phyloP scores from a whole-genome alignment of 2,329 filamentous ascomycete genomes.

The Cadophora sp. region DNA sequence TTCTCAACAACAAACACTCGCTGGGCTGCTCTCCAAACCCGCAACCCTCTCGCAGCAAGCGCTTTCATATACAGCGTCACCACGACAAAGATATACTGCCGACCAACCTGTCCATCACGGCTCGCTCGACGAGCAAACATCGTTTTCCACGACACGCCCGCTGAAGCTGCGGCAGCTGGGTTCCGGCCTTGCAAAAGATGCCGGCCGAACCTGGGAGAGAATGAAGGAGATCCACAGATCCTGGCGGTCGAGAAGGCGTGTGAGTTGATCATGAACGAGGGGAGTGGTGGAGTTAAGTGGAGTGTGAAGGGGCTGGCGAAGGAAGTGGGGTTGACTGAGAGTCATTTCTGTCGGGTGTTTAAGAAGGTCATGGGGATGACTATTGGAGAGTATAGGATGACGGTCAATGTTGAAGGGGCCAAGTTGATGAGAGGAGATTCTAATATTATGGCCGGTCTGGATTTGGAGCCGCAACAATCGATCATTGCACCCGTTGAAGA shows the following conservation, averaged over 20 bases:
- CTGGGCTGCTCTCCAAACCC: conserved; percentile 42
- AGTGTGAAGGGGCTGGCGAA: conserved; percentile 56
- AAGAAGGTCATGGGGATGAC: conserved; percentile 61
- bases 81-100: conserved; percentile 61
- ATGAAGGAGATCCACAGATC: conserved; percentile 51
- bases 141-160: conserved; percentile 56
- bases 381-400: conserved; percentile 32
- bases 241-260: conserved; percentile 51
- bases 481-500: neutral
- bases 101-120: conserved; percentile 65
- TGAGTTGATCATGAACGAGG: conserved; percentile 40
- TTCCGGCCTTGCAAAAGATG: conserved; percentile 66
- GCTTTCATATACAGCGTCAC: conserved; percentile 58
- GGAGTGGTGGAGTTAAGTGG: conserved; percentile 38
- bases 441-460: neutral
- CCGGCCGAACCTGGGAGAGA: conserved; percentile 47
- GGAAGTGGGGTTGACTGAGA: conserved; percentile 59
- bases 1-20: conserved; percentile 35
- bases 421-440: neutral
- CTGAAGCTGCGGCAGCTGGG: conserved; percentile 54
- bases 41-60: conserved; percentile 48
- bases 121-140: conserved; percentile 67
- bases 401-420: neutral
- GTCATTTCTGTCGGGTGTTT: conserved; percentile 66
- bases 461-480: neutral